Evolutionary conservation across 768 basidiomycete genomes (phyloP), one percentile per base, ranked within the genome.

Genomic region (Panaeolus papilionaceus): DNA sequence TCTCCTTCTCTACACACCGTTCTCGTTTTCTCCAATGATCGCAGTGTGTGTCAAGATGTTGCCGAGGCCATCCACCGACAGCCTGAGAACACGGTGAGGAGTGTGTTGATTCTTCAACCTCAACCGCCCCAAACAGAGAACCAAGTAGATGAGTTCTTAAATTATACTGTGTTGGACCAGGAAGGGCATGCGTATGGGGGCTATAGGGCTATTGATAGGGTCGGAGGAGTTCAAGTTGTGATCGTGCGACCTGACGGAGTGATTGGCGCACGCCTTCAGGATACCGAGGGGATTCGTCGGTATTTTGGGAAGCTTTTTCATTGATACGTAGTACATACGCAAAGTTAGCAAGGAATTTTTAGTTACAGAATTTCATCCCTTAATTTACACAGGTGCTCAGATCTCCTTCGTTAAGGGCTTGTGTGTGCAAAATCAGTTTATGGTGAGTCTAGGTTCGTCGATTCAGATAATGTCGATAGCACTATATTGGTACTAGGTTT

Each of bases 1-100:
- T 69, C 72, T 14, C 68, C 72, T 1, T 61, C 74, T 14, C 70
- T 74, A 33, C 80, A 82, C 68, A 80, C 81, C 1, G 75, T 79
- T 38, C 73, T 81, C 38, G 66, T 79, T 1, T 81, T 83, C 33
- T 7, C 54, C 3, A 58, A 28, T 28, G 54, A 58, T 58, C 14
- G 28, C 33, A 16, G 5, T 11, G 33, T 28, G 12, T 14, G 54
- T 28, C 26, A 28, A 58, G 54, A 58, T 58, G 28, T 58, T 33
- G 54, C 26, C 3, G 54, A 70, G 8, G 62, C 63, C 38, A 20
- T 68, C 40, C n/a, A 61, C 51, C 42, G 42, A 18, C 67, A 70
- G 49, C 72, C 70, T 37, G 62, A 40, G 51, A 64, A 47, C 23
- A 68, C 67, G 20, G 64, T 69, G n/a, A 47, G 66, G 11, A n/a